Evolutionary conservation across 306 rosid species (phyloP).

Genomic region (Casuarina cunninghamiana): DNA sequence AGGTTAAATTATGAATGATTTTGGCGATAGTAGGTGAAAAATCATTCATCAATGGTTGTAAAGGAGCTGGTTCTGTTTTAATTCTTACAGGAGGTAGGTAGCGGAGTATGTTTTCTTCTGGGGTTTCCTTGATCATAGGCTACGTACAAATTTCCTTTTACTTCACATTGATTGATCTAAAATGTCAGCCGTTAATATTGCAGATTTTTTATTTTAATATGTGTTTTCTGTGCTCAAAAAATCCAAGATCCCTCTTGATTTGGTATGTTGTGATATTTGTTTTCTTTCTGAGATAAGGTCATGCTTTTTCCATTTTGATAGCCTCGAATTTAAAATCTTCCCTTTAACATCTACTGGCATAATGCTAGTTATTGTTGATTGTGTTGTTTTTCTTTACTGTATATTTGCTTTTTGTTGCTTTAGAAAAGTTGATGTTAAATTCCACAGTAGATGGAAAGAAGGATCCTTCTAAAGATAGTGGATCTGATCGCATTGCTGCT

Average conservation of each 20-base stretch:
- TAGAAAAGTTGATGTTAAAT: slow-evolving; percentile 37
- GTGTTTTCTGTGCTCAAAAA: not conserved
- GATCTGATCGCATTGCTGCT: slow-evolving; percentile 52
- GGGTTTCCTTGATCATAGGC: not conserved
- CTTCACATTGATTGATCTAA: slow-evolving; percentile 3
- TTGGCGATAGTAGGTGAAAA: not conserved
- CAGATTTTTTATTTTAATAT: not conserved
- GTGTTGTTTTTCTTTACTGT: not conserved
- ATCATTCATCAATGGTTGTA: not conserved
- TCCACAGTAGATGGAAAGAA: slow-evolving; percentile 26
- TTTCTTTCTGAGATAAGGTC: not conserved
- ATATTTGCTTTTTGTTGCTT: not conserved
- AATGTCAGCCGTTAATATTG: not conserved
- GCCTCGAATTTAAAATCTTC: not conserved
- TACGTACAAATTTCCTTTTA: not conserved
- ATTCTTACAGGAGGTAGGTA: not conserved
- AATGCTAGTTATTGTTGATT: not conserved
- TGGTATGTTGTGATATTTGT: not conserved
- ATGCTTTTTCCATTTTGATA: not conserved
- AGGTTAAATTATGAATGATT: not conserved
- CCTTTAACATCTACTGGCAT: not conserved
- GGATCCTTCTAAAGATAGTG: slow-evolving; percentile 33
- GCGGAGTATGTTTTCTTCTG: not conserved
- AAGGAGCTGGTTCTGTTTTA: not conserved
- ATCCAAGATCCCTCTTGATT: not conserved